Conservation (phyloP, 805 yeast species). For the Candida wancherniae region DNA sequence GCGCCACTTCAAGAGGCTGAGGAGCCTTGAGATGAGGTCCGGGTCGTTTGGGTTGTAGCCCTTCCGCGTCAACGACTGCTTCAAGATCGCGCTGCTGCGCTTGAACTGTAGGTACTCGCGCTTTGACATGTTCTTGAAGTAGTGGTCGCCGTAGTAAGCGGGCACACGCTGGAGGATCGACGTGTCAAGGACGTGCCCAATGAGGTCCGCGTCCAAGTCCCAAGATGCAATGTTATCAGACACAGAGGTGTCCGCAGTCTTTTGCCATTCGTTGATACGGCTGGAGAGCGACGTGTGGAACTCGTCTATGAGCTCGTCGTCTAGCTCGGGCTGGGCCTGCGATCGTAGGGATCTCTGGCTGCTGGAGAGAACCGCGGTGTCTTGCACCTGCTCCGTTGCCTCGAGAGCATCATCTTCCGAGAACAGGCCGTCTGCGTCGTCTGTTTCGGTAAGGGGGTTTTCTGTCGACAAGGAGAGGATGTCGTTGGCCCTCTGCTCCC, state of each 20-base stretch:
- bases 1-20: constrained; percentile 15
- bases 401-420: constrained; percentile 1
- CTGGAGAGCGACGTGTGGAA: constrained; percentile 11
- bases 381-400: neutral
- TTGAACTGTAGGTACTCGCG: constrained; percentile 12
- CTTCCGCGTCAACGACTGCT: constrained; percentile 11
- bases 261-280: constrained; percentile 17
- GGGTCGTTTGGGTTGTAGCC: constrained; percentile 9
- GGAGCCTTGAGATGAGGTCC: constrained; percentile 11
- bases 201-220: constrained; percentile 18
- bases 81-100: constrained; percentile 11
- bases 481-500: constrained; percentile 12
- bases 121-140: constrained; percentile 13
- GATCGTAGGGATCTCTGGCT: too few relatives aligned
- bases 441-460: constrained; percentile 12
- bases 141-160: constrained; percentile 15
- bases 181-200: constrained; percentile 9
- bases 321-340: constrained; percentile 3
- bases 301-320: constrained; percentile 11
- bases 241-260: constrained; percentile 9
- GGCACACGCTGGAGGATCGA: constrained; percentile 10
- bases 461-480: constrained; percentile 16
- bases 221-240: constrained; percentile 18
- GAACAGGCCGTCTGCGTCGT: constrained; percentile 7
- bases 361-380: neutral